Conservation (phyloP, 306 rosid species). For the Casuarina equisetifolia region DNA sequence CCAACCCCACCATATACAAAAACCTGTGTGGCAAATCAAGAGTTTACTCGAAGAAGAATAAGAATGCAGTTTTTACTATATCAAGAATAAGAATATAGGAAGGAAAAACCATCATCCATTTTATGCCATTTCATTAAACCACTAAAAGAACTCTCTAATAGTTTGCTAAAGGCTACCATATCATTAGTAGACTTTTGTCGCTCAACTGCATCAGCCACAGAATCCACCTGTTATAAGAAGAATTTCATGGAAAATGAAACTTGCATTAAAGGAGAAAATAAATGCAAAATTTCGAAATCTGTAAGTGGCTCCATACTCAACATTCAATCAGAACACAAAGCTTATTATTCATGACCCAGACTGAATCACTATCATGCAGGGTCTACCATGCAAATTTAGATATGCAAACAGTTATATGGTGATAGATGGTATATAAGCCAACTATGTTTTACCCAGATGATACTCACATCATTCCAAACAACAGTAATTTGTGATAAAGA, state of each 20-base stretch:
- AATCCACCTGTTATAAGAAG: constrained; percentile 66
- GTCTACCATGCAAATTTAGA: constrained; percentile 17
- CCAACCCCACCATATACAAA: constrained; percentile 93
- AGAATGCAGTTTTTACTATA: not conserved
- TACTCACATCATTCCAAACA: constrained; percentile 80
- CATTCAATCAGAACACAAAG: constrained; percentile 9
- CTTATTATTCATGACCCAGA: constrained; percentile 1
- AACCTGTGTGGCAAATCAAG: constrained; percentile 52
- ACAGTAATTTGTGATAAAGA: constrained; percentile 62
- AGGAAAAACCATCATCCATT: not conserved
- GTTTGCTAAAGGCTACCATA: constrained; percentile 52
- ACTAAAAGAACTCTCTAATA: constrained; percentile 20
- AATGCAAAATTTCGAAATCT: constrained; percentile 12
- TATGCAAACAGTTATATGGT: not conserved
- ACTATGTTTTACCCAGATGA: not conserved
- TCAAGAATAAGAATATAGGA: constrained; percentile 22
- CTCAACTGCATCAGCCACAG: constrained; percentile 93
- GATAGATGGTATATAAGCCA: not conserved
- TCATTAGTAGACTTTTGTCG: constrained; percentile 57
- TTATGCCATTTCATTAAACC: constrained; percentile 20
- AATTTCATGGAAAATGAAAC: constrained; percentile 23
- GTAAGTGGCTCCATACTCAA: not conserved
- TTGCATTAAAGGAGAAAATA: constrained; percentile 6
- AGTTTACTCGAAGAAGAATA: constrained; percentile 21
- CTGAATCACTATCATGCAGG: constrained; percentile 3